A percentile compares a stretch with the other conserved stretches of the same genome.
These are phyloP conservation scores for Apiospora hydei DNA, from an alignment of 2,329 filamentous ascomycete genomes.

Conservation along the genomic window DNA sequence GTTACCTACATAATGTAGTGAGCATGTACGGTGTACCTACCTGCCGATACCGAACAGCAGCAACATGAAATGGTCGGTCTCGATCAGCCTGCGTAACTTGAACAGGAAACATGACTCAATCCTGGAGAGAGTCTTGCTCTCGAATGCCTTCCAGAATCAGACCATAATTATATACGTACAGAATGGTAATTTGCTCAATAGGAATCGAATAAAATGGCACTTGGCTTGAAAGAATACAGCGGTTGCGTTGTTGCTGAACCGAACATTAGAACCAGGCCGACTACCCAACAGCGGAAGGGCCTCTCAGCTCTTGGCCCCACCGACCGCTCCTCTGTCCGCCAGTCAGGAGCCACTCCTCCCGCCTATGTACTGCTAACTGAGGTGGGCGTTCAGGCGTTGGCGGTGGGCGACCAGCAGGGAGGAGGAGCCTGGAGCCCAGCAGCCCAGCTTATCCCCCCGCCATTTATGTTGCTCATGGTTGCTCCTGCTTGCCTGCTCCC, in stretches of 20 bases:
- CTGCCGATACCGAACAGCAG: background rate
- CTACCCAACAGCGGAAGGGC: background rate
- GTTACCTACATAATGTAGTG: no score
- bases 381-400: background rate
- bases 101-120: background rate
- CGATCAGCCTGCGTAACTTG: background rate
- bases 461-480: background rate
- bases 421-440: background rate
- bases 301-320: background rate
- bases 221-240: background rate
- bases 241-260: background rate
- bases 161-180: background rate
- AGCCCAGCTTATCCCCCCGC: background rate
- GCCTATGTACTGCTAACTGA: background rate
- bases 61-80: background rate
- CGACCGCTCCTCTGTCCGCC: background rate
- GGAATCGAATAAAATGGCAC: background rate
- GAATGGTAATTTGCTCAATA: background rate
- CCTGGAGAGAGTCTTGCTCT: background rate
- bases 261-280: background rate
- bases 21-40: background rate
- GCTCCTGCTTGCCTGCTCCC: background rate
- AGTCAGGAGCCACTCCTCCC: background rate
- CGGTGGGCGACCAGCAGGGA: background rate
- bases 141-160: background rate